Percentiles rank a stretch among this genome's conserved stretches.
Evolutionary conservation across 1,284 basidiomycete species (phyloP).

Genomic region (Ceratobasidium sp.): DNA sequence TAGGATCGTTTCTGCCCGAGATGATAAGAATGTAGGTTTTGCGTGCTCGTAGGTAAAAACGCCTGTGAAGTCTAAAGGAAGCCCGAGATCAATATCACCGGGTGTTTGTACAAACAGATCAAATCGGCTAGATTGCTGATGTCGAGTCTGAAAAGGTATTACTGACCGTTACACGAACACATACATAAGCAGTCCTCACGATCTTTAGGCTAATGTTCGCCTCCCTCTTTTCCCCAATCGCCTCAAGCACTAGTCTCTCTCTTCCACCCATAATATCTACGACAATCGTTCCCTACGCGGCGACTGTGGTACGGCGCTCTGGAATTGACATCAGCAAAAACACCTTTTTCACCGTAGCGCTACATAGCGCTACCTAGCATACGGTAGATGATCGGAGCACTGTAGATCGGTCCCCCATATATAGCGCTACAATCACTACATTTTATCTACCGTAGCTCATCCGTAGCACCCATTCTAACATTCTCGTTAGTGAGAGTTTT

Average conservation of each 20-base stretch:
- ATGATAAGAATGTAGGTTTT: constrained; percentile 24
- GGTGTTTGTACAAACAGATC: constrained; percentile 36
- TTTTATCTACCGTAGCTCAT: too few relatives aligned
- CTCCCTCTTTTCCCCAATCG: constrained; percentile 30
- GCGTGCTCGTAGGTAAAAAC: constrained; percentile 42
- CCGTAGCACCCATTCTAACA: too few relatives aligned
- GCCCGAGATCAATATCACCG: constrained; percentile 39
- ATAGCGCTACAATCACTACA: too few relatives aligned
- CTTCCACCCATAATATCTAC: constrained; percentile 35
- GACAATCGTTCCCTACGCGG: constrained; percentile 16
- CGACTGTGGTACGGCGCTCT: too few relatives aligned
- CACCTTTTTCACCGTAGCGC: too few relatives aligned
- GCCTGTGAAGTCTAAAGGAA: constrained; percentile 41
- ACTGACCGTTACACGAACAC: not conserved
- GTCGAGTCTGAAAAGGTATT: constrained; percentile 22
- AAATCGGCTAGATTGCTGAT: constrained; percentile 28
- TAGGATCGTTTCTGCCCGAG: constrained; percentile 22
- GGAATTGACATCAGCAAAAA: too few relatives aligned
- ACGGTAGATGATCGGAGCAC: too few relatives aligned
- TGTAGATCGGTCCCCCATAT: too few relatives aligned
- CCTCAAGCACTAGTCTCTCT: constrained; percentile 34
- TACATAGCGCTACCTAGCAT: too few relatives aligned
- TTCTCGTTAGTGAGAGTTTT: too few relatives aligned
- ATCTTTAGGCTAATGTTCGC: constrained; percentile 37
- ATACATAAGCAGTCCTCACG: not conserved